Evolutionary conservation across 371 early-diverging fungal species (phyloP).

Genomic region (Rhizopus delemar): DNA sequence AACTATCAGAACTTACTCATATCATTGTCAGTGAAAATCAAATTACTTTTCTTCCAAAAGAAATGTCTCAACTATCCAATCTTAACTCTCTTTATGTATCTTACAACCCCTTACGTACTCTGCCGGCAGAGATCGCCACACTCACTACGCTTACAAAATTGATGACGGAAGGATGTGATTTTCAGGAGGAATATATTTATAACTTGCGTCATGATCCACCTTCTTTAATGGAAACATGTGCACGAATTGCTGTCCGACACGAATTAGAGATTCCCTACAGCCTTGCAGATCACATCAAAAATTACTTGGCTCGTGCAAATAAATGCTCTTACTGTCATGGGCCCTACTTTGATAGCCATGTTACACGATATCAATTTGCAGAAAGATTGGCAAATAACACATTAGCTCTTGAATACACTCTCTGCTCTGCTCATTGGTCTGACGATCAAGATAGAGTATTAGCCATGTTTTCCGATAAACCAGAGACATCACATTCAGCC

Average conservation of each 20-base stretch:
- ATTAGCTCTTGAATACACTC: conserved; percentile 29
- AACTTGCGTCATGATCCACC: conserved; percentile 36
- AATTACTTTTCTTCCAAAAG: conserved; percentile 49
- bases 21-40: conserved; percentile 56
- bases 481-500: neutral
- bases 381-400: conserved; percentile 55
- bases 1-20: conserved; percentile 54
- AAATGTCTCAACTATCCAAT: conserved; percentile 44
- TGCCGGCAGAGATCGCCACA: conserved; percentile 32
- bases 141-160: conserved; percentile 52
- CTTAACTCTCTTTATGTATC: conserved; percentile 58
- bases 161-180: conserved; percentile 54
- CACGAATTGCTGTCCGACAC: conserved; percentile 67
- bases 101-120: conserved; percentile 44
- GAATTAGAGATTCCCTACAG: conserved; percentile 53
- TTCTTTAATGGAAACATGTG: conserved; percentile 70
- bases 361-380: conserved; percentile 58
- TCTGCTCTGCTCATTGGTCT: conserved; percentile 41
- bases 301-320: conserved; percentile 64
- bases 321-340: conserved; percentile 81
- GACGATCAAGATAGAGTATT: conserved; percentile 27
- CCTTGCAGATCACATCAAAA: conserved; percentile 51
- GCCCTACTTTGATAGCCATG: conserved; percentile 73
- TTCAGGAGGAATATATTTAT: conserved; percentile 21
- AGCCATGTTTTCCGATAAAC: conserved; percentile 23